A percentile compares a stretch with the other conserved stretches of the same genome.
These are phyloP conservation scores for Aquilaria agallochum DNA, from an alignment of 441 rosid genomes.

Conservation along the genomic window DNA sequence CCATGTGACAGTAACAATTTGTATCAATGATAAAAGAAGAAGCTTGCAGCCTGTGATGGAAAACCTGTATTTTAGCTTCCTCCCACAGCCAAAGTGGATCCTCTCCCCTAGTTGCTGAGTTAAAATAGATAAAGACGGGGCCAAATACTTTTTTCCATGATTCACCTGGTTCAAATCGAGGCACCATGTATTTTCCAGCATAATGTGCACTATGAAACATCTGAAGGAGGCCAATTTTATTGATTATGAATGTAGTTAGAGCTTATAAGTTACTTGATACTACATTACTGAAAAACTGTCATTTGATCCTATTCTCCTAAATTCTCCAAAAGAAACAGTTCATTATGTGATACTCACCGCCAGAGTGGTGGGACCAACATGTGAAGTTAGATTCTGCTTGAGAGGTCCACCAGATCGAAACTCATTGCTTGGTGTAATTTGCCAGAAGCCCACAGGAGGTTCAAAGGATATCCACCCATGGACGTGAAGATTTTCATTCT, in stretches of 20 bases:
- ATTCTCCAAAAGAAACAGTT: not conserved
- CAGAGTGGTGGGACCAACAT: slow-evolving; percentile 78
- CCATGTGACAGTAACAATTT: slow-evolving; percentile 16
- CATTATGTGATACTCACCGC: slow-evolving; percentile 44
- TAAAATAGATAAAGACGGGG: slow-evolving; percentile 66
- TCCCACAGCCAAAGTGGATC: slow-evolving; percentile 57
- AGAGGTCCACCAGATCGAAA: slow-evolving; percentile 77
- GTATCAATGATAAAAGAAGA: slow-evolving; percentile 6
- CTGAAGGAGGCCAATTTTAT: slow-evolving; percentile 23
- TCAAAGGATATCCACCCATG: slow-evolving; percentile 74
- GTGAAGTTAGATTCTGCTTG: slow-evolving; percentile 71
- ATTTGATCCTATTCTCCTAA: slow-evolving; percentile 7
- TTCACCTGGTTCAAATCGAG: slow-evolving; percentile 43
- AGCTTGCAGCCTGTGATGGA: not conserved
- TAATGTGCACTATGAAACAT: slow-evolving; percentile 64
- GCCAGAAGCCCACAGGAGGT: slow-evolving; percentile 78
- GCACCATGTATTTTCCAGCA: slow-evolving; percentile 56
- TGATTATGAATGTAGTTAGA: slow-evolving; percentile 12
- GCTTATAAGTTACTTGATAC: slow-evolving; percentile 3
- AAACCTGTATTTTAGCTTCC: slow-evolving; percentile 71
- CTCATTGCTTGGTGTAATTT: slow-evolving; percentile 69
- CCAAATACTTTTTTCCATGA: slow-evolving; percentile 80
- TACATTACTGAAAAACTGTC: not conserved
- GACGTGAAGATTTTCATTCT: slow-evolving; percentile 56
- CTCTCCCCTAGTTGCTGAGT: slow-evolving; percentile 41